A percentile compares a stretch with the other conserved stretches of the same genome.
phyloP scores from a whole-genome alignment of 192 early-diverging fungal species.

The Mortierella hygrophila region DNA sequence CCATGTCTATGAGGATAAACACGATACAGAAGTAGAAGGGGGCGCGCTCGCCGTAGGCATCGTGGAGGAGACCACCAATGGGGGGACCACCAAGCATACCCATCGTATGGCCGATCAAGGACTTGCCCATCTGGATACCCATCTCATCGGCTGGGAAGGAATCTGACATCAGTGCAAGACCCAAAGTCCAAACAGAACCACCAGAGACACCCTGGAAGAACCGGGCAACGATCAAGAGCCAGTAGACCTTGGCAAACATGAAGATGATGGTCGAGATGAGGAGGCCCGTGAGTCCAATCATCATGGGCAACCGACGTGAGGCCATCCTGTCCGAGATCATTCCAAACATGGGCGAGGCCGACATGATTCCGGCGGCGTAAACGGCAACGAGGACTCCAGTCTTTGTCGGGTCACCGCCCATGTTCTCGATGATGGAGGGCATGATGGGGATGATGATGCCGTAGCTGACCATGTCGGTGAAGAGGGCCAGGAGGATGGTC shows the following conservation, averaged over 20 bases:
- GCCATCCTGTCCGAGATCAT: constrained; percentile 78
- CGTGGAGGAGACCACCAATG: constrained; percentile 75
- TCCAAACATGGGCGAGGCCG: constrained; percentile 73
- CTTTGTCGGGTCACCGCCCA: constrained; percentile 66
- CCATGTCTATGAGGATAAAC: constrained; percentile 68
- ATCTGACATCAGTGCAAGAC: constrained; percentile 78
- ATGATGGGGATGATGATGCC: constrained; percentile 80
- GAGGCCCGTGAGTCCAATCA: constrained; percentile 73
- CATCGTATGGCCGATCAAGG: constrained; percentile 74
- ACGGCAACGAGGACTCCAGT: constrained; percentile 78
- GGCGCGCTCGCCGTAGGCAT: constrained; percentile 71
- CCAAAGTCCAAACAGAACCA: constrained; percentile 80
- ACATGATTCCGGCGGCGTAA: constrained; percentile 71
- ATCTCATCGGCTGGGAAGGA: constrained; percentile 68
- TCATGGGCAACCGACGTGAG: constrained; percentile 77
- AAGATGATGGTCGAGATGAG: constrained; percentile 72
- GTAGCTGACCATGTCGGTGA: constrained; percentile 68
- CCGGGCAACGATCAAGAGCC: constrained; percentile 75
- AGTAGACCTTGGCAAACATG: constrained; percentile 71
- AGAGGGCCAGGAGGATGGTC: constrained; percentile 46
- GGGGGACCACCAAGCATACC: constrained; percentile 78
- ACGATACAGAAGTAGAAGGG: constrained; percentile 79
- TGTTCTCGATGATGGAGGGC: constrained; percentile 72
- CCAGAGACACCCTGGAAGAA: constrained; percentile 80
- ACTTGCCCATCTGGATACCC: constrained; percentile 79